phyloP scores from a whole-genome alignment of 257 asterid species.

The Craterostigma plantagineum region DNA sequence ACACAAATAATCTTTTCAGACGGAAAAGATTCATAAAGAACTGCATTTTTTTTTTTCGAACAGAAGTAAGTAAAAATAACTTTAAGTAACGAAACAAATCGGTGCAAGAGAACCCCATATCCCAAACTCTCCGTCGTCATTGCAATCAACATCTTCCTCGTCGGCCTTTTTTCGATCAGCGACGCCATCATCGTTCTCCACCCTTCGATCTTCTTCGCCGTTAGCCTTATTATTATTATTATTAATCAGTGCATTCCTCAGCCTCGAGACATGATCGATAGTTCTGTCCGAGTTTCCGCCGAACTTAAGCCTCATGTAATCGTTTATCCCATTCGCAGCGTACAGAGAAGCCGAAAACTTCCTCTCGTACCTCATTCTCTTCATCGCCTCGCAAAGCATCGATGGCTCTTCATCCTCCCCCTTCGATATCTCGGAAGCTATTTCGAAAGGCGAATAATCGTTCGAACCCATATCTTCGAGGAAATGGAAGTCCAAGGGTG shows the following conservation, averaged over 20 bases:
- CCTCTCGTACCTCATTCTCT: constrained; percentile 54
- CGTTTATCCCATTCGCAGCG: constrained; percentile 47
- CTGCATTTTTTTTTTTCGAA: too few relatives aligned
- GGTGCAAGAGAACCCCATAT: constrained; percentile 30
- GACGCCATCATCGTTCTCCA: constrained; percentile 1
- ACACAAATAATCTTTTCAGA: too few relatives aligned
- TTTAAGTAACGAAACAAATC: constrained; percentile 16
- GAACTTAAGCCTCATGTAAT: constrained; percentile 39
- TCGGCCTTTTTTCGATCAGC: background rate
- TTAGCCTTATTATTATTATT: constrained; percentile 13
- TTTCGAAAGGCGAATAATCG: constrained; percentile 46
- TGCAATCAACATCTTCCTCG: too few relatives aligned
- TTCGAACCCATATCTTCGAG: constrained; percentile 35
- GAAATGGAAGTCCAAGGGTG: constrained; percentile 35
- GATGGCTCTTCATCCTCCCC: constrained; percentile 14
- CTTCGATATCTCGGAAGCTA: constrained; percentile 35
- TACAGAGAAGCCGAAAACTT: constrained; percentile 49
- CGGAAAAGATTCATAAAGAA: too few relatives aligned
- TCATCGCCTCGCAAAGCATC: constrained; percentile 35
- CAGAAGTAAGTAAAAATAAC: too few relatives aligned
- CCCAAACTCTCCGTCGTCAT: constrained; percentile 18
- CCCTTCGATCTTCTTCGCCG: constrained; percentile 2
- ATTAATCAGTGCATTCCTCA: constrained; percentile 33
- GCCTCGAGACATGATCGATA: constrained; percentile 22
- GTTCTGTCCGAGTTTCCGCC: background rate